Percentiles rank a stretch among this genome's conserved stretches.
phyloP scores from a whole-genome alignment of 805 yeast genomes.

The Candida andamanensis region DNA sequence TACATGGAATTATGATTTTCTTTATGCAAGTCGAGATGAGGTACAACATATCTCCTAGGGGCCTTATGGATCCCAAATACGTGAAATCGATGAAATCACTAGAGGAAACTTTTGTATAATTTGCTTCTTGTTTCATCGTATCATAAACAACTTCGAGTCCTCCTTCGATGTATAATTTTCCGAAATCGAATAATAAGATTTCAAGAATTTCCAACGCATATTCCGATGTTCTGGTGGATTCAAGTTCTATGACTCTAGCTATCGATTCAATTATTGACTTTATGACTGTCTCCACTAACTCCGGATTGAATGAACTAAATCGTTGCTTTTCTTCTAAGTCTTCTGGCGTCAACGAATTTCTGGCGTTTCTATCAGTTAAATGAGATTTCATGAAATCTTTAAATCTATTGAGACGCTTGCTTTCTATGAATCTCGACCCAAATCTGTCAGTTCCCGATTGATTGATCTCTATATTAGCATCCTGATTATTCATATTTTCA shows the following conservation, averaged over 20 bases:
- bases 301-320: constrained; percentile 30
- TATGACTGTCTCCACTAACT: constrained; percentile 56
- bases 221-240: constrained; percentile 57
- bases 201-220: constrained; percentile 65
- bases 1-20: constrained; percentile 70
- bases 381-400: constrained; percentile 52
- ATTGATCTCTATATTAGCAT: constrained; percentile 11
- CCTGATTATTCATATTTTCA: constrained; percentile 29
- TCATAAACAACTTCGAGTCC: constrained; percentile 69
- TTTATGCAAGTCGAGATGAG: constrained; percentile 69
- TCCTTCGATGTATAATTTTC: constrained; percentile 67
- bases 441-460: constrained; percentile 18
- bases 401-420: constrained; percentile 46
- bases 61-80: constrained; percentile 45
- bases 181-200: constrained; percentile 61
- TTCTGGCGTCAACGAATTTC: constrained; percentile 9
- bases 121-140: constrained; percentile 30
- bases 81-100: constrained; percentile 35
- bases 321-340: constrained; percentile 16
- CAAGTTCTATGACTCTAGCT: constrained; percentile 69
- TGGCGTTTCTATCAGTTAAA: constrained; percentile 27
- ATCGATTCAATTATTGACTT: constrained; percentile 72
- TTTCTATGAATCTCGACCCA: constrained; percentile 34
- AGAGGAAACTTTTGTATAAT: constrained; percentile 17
- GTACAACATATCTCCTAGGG: constrained; percentile 55